A percentile compares a stretch with the other conserved stretches of the same genome.
Conservation (phyloP, 202 grass and related monocot genomes). For the Zoysia matrella region DNA sequence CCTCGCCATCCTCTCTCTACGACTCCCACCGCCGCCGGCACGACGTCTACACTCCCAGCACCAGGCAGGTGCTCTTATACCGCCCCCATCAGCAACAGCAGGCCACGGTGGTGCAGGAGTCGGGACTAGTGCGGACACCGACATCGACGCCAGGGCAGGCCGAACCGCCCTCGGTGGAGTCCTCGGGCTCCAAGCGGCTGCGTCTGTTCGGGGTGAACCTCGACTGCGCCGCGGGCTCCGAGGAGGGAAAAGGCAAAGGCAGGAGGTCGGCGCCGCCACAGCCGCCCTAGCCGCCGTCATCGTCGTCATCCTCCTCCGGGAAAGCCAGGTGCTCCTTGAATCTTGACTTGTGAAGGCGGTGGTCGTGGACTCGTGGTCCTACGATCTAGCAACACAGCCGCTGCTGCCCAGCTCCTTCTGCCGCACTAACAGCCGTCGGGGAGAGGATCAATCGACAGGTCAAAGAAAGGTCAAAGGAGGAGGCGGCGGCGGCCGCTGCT, state of each 20-base stretch:
- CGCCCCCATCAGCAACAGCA: slow-evolving; percentile 44
- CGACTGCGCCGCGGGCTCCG: slow-evolving; percentile 50
- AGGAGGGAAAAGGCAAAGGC: background rate
- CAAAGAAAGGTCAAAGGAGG: slow-evolving; percentile 23
- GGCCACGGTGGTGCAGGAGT: slow-evolving; percentile 69
- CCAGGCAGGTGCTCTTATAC: slow-evolving; percentile 51
- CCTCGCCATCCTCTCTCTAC: slow-evolving; percentile 31
- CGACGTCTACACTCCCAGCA: slow-evolving; percentile 28
- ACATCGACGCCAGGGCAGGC: slow-evolving; percentile 16
- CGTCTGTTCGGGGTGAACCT: slow-evolving; percentile 97
- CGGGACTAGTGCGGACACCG: slow-evolving; percentile 57
- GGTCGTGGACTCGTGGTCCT: background rate
- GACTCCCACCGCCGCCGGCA: slow-evolving; percentile 41
- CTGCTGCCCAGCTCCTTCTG: slow-evolving; percentile 6
- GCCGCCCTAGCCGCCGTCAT: slow-evolving; percentile 40
- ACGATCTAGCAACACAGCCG: slow-evolving; percentile 32
- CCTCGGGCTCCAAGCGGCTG: slow-evolving; percentile 64
- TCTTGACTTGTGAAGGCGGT: slow-evolving; percentile 72
- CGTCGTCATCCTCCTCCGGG: slow-evolving; percentile 54
- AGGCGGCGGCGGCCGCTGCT: slow-evolving; percentile 2
- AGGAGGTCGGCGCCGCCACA: slow-evolving; percentile 4
- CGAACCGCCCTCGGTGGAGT: slow-evolving; percentile 48
- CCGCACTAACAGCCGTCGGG: background rate
- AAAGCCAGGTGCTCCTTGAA: slow-evolving; percentile 83
- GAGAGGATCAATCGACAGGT: slow-evolving; percentile 32